Conservation (phyloP, 768 basidiomycete species). For the Termitomyces titanicus region DNA sequence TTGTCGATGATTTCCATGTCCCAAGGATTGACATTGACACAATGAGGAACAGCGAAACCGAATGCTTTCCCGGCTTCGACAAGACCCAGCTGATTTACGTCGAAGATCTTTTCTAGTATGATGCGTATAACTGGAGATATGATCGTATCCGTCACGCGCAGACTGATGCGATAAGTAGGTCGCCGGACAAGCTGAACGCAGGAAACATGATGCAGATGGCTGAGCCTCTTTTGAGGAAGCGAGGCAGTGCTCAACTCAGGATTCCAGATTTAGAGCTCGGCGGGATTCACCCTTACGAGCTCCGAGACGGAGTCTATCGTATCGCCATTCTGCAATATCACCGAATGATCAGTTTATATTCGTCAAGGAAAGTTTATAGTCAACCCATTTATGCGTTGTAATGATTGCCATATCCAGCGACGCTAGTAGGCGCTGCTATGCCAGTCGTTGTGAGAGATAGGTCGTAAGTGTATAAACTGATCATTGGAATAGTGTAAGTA, state of each 20-base stretch:
- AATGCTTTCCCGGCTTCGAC: constrained; percentile 94
- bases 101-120: constrained; percentile 97
- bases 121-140: constrained; percentile 96
- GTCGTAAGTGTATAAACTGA: background rate
- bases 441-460: background rate
- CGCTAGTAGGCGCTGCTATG: background rate
- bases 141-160: constrained; percentile 91
- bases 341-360: background rate
- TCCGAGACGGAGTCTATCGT: background rate
- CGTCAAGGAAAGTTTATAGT: background rate
- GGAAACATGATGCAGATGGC: background rate
- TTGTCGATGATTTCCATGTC: constrained; percentile 27
- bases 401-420: background rate
- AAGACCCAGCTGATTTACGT: constrained; percentile 91
- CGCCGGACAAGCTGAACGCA: background rate
- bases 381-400: background rate
- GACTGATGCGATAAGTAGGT: constrained; percentile 89
- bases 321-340: background rate
- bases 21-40: constrained; percentile 77
- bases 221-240: background rate
- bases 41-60: constrained; percentile 91
- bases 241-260: background rate
- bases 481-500: background rate
- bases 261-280: background rate
- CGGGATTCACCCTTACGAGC: background rate